Conservation (phyloP, 441 rosid genomes). For the Mallotus japonicus region DNA sequence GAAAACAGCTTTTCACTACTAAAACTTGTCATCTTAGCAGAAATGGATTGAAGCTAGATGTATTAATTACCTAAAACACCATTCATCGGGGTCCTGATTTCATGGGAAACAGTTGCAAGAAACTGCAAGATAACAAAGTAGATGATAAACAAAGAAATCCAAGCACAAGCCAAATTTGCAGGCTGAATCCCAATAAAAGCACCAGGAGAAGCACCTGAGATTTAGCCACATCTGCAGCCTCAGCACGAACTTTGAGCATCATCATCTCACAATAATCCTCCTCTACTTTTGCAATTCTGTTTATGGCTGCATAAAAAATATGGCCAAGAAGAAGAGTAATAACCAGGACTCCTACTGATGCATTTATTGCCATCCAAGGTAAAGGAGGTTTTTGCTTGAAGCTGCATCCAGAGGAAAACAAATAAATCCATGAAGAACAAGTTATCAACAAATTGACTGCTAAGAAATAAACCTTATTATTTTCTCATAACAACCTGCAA, state of each 20-base stretch:
- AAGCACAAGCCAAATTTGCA: slow-evolving; percentile 14
- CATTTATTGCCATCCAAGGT: slow-evolving; percentile 78
- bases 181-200: slow-evolving; percentile 14
- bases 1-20: slow-evolving; percentile 23
- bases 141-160: background rate
- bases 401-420: slow-evolving; percentile 40
- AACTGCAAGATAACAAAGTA: slow-evolving; percentile 52
- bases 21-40: slow-evolving; percentile 11
- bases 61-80: slow-evolving; percentile 78
- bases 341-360: slow-evolving; percentile 58
- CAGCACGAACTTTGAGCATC: slow-evolving; percentile 89
- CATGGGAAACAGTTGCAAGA: slow-evolving; percentile 96
- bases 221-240: slow-evolving; percentile 98
- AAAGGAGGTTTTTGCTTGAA: slow-evolving; percentile 73
- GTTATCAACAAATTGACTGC: slow-evolving; percentile 17
- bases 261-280: slow-evolving; percentile 65
- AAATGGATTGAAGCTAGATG: slow-evolving; percentile 17
- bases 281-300: slow-evolving; percentile 73
- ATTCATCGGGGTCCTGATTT: slow-evolving; percentile 97
- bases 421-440: slow-evolving; percentile 22
- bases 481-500: slow-evolving; percentile 64
- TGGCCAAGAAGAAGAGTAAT: slow-evolving; percentile 75
- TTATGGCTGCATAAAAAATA: slow-evolving; percentile 75
- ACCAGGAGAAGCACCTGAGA: slow-evolving; percentile 64
- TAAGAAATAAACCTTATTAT: slow-evolving; percentile 5